phyloP scores from a whole-genome alignment of 2,329 filamentous ascomycete species.

The Paecilomyces sp. region DNA sequence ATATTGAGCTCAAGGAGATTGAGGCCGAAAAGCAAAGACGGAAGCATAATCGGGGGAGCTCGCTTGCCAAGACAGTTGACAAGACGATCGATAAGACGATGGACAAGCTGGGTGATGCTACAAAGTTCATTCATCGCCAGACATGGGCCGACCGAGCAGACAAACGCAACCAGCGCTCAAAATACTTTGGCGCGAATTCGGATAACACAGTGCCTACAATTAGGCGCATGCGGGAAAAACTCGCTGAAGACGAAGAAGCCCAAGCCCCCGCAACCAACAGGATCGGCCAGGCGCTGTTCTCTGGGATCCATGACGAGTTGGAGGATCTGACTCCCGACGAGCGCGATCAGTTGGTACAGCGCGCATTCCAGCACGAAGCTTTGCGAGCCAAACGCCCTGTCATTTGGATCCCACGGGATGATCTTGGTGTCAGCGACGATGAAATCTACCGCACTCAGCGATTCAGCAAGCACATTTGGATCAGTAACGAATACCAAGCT shows the following conservation, averaged over 20 bases:
- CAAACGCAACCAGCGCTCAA: slow-evolving; percentile 32
- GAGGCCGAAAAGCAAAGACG: slow-evolving; percentile 16
- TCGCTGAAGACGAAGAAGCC: slow-evolving; percentile 56
- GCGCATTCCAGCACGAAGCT: slow-evolving; percentile 86
- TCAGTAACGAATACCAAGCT: slow-evolving; percentile 87
- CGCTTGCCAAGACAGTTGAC: slow-evolving; percentile 4
- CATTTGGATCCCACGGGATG: slow-evolving; percentile 90
- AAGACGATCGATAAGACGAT: slow-evolving; percentile 1
- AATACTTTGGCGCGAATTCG: slow-evolving; percentile 31
- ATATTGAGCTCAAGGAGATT: slow-evolving; percentile 41
- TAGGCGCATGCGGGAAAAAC: slow-evolving; percentile 26
- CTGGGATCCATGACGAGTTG: slow-evolving; percentile 83
- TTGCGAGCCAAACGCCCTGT: slow-evolving; percentile 76
- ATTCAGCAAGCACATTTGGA: slow-evolving; percentile 77
- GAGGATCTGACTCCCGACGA: slow-evolving; percentile 90
- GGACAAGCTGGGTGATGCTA: slow-evolving; percentile 5
- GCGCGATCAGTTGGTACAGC: slow-evolving; percentile 73
- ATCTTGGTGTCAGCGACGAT: slow-evolving; percentile 83
- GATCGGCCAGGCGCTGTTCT: slow-evolving; percentile 75
- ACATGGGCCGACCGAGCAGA: slow-evolving; percentile 40
- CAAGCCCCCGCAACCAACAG: slow-evolving; percentile 51
- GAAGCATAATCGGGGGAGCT: slow-evolving; percentile 4
- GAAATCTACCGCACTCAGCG: slow-evolving; percentile 72
- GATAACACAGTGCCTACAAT: slow-evolving; percentile 24
- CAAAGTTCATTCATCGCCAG: slow-evolving; percentile 18